Conservation (phyloP, 768 basidiomycete genomes). For the Mycena capillaripes region DNA sequence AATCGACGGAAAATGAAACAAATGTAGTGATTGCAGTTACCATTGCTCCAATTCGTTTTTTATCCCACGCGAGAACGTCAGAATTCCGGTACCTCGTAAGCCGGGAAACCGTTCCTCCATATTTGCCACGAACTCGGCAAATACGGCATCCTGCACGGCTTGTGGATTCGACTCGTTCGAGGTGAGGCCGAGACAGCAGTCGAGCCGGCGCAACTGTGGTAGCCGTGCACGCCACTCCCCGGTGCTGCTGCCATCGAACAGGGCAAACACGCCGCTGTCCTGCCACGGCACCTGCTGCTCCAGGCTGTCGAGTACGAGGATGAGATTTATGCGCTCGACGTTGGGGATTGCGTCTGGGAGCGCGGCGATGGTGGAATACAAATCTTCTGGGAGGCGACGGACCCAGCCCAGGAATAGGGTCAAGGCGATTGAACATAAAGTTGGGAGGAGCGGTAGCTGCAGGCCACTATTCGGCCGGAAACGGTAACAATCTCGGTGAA, state of each 20-base stretch:
- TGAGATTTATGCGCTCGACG: neutral
- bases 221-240: neutral
- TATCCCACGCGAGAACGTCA: neutral
- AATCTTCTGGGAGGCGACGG: neutral
- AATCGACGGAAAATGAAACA: no score
- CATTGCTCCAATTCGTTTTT: no score
- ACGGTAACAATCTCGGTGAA: neutral
- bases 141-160: neutral
- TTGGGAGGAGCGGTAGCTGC: neutral
- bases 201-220: neutral
- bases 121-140: neutral
- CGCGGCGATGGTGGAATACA: neutral
- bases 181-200: neutral
- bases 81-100: neutral
- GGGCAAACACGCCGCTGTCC: neutral
- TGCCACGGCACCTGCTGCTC: constrained; percentile 15
- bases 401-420: constrained; percentile 11
- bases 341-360: constrained; percentile 1
- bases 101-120: neutral
- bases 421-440: neutral
- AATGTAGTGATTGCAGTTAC: no score
- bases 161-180: neutral
- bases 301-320: constrained; percentile 16
- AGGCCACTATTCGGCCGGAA: neutral
- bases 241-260: neutral